phyloP scores from a whole-genome alignment of 148 eudicot genomes.

The Vaccinium myrtillus region DNA sequence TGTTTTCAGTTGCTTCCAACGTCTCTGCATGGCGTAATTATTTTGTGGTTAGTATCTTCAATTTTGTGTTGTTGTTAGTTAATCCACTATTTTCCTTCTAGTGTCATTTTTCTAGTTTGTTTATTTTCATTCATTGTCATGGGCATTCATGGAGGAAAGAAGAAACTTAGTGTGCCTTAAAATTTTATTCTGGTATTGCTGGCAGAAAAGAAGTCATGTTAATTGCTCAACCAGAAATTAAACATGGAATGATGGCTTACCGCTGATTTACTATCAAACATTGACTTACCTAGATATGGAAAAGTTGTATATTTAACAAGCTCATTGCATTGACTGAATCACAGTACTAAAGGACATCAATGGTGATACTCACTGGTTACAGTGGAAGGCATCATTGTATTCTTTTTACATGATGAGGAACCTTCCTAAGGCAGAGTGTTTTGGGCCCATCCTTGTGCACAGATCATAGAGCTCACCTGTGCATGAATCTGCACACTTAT shows the following conservation, averaged over 20 bases:
- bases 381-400: too few relatives aligned
- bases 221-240: background rate
- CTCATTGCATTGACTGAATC: too few relatives aligned
- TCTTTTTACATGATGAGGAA: too few relatives aligned
- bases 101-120: background rate
- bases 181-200: background rate
- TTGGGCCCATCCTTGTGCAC: background rate
- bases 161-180: background rate
- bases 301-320: too few relatives aligned
- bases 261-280: too few relatives aligned
- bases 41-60: slow-evolving; percentile 68
- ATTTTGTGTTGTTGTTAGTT: background rate
- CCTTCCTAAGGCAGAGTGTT: too few relatives aligned
- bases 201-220: background rate
- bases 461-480: background rate
- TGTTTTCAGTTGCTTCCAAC: slow-evolving; percentile 38
- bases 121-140: background rate
- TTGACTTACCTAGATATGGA: too few relatives aligned
- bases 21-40: slow-evolving; percentile 82
- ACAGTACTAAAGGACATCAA: too few relatives aligned
- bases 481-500: background rate
- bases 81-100: background rate
- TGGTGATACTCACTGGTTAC: too few relatives aligned
- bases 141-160: background rate
- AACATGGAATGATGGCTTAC: background rate